Evolutionary conservation across 768 basidiomycete species (phyloP).

Genomic region (Pleurotus djamor): DNA sequence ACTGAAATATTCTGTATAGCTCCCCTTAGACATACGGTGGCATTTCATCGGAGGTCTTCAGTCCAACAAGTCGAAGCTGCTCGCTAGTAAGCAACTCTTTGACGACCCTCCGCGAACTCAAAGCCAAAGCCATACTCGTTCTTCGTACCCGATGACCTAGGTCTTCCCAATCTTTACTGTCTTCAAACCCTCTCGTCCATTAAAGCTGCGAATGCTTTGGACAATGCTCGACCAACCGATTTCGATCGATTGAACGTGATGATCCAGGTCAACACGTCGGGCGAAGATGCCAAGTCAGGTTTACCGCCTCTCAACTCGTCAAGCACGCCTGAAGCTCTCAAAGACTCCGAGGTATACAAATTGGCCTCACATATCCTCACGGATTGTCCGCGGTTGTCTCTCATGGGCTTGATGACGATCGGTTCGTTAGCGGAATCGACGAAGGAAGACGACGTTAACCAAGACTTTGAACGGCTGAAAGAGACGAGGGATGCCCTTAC

Average conservation of each 20-base stretch:
- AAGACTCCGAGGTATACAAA: conserved; percentile 50
- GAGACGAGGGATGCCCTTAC: conserved; percentile 61
- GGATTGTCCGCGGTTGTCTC: conserved; percentile 69
- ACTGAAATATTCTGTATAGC: conserved; percentile 37
- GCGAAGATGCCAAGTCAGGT: conserved; percentile 90
- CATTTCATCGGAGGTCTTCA: conserved; percentile 96
- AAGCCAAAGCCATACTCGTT: background rate
- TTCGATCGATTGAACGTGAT: conserved; percentile 76
- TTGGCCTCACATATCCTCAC: conserved; percentile 72
- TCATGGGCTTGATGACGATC: conserved; percentile 96
- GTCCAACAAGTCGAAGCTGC: conserved; percentile 89
- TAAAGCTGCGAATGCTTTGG: conserved; percentile 78
- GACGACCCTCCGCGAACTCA: background rate
- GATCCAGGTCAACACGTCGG: conserved; percentile 94
- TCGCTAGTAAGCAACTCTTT: conserved; percentile 58
- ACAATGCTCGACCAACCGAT: conserved; percentile 65
- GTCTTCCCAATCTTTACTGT: conserved; percentile 83
- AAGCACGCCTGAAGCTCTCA: conserved; percentile 22
- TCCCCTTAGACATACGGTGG: conserved; percentile 90
- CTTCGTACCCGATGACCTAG: conserved; percentile 32
- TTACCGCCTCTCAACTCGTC: conserved; percentile 50
- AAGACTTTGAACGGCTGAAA: conserved; percentile 75
- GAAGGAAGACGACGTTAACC: conserved; percentile 43
- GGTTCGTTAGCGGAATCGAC: conserved; percentile 75
- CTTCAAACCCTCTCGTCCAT: conserved; percentile 84